Base-by-base conservation (phyloP, 129 eudicot genomes). In the Ambrosia artemisiifolia region DNA sequence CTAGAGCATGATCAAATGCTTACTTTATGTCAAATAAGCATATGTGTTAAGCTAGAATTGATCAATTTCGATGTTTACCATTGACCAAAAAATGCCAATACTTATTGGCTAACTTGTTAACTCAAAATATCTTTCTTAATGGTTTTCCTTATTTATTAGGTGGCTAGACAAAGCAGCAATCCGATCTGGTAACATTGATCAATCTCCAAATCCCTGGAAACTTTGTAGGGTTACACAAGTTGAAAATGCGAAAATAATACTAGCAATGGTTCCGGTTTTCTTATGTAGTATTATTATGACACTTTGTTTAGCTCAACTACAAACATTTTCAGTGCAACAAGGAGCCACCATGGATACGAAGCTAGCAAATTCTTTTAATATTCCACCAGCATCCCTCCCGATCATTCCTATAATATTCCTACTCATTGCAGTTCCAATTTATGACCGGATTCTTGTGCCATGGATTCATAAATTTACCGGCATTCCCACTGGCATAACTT, bases 141-240 rank as follows among this genome's bases (percentile, higher is more conserved):
- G 17, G 28, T 38, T 16, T 65, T 28, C 30, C 2, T 47, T 35
- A 6, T 11, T 2, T 61, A 85, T 3, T 62, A 90, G 96, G 84
- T 90, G 80, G 78, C 70, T 90, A 47, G 96, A 89, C 82, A 87
- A 85, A 79, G 94, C 96, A 77, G 94, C 96, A 8, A 77, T 87
- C 67, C 81, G 76, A 46, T 28, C 86, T 4, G n/a, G 75, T 34
- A 61, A 62, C 30, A 42, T 6, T 1, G 69, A 73, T 20, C 54
- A 65, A 54, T 35, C 71, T 16, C 62, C 78, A 75, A 85, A 44
- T 50, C 82, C 97, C 16, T 87, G 95, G 95, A 91, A 87, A 70
- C 91, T 83, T 74, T 91, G 97, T 81, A 80, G 80, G 24, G 91
- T 91, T 11, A 91, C 95, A n/a, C 97, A 91, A 91, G 97, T 91